Evolutionary conservation across 139 green algal genomes (phyloP).

Genomic region (Auxenochlorella pyrenoidosa): DNA sequence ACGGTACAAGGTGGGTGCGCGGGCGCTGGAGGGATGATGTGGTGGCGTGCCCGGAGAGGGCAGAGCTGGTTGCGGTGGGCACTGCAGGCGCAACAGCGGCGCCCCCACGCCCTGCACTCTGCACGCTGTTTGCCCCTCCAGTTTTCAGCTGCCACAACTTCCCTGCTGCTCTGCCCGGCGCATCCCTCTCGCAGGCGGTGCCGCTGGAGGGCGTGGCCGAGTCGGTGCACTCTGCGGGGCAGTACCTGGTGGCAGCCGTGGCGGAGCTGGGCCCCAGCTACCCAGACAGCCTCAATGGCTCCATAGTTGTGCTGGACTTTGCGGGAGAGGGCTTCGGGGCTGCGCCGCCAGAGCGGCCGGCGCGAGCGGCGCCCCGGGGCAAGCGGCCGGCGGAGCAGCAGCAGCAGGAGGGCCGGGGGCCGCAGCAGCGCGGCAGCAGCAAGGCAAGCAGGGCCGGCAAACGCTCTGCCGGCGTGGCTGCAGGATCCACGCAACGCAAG

Average conservation of each 20-base stretch:
- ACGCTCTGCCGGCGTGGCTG: background rate
- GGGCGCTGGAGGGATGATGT: background rate
- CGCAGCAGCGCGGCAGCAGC: background rate
- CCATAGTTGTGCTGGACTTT: constrained; percentile 45
- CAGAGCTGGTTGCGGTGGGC: too few species aligned
- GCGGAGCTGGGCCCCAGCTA: constrained; percentile 13
- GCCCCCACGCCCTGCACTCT: too few species aligned
- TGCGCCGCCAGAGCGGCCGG: background rate
- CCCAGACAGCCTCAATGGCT: constrained; percentile 28
- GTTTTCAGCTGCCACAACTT: background rate
- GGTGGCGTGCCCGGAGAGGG: too few species aligned
- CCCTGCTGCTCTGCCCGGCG: background rate
- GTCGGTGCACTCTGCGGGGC: constrained; percentile 27
- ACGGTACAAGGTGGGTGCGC: constrained; percentile 31
- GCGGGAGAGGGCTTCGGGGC: background rate
- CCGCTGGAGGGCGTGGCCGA: constrained; percentile 32
- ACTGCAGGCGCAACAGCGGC: too few species aligned
- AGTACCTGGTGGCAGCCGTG: constrained; percentile 37
- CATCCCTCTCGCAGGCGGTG: background rate
- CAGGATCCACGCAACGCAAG: background rate
- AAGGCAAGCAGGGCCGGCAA: background rate
- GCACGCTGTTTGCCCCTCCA: too few species aligned
- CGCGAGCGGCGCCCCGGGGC: too few species aligned
- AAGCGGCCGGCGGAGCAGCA: background rate
- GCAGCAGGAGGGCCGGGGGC: background rate